Evolutionary conservation across 441 rosid genomes (phyloP).

Genomic region (Mallotus japonicus): DNA sequence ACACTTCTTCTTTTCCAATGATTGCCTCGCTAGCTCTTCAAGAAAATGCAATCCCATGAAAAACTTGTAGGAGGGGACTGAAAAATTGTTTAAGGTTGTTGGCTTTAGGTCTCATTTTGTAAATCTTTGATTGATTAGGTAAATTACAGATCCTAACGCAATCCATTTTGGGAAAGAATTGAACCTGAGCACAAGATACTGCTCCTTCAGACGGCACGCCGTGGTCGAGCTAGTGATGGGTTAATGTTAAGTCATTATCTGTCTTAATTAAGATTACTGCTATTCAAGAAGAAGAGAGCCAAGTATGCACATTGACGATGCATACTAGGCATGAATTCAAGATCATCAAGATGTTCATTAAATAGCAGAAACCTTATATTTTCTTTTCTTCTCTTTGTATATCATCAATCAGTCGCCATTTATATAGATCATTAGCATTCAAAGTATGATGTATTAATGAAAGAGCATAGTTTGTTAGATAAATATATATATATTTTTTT

Average conservation of each 20-base stretch:
- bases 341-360: background rate
- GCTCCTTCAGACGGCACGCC: background rate
- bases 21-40: background rate
- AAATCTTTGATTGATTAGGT: conserved; percentile 8
- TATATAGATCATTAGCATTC: background rate
- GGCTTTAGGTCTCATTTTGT: background rate
- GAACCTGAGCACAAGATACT: too few species aligned
- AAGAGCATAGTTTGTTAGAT: background rate
- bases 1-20: conserved; percentile 44
- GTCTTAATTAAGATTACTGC: background rate
- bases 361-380: background rate
- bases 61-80: background rate
- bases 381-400: background rate
- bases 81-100: background rate
- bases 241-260: background rate
- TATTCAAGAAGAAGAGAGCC: background rate
- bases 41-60: background rate
- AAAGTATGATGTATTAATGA: background rate
- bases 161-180: conserved; percentile 1
- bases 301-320: background rate
- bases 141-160: background rate
- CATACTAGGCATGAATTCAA: background rate
- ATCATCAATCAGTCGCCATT: background rate
- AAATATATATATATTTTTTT: too few species aligned
- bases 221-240: background rate